Percentiles rank a stretch among this genome's conserved stretches.
Evolutionary conservation across 768 basidiomycete genomes (phyloP).

Genomic region (Suillus discolor): DNA sequence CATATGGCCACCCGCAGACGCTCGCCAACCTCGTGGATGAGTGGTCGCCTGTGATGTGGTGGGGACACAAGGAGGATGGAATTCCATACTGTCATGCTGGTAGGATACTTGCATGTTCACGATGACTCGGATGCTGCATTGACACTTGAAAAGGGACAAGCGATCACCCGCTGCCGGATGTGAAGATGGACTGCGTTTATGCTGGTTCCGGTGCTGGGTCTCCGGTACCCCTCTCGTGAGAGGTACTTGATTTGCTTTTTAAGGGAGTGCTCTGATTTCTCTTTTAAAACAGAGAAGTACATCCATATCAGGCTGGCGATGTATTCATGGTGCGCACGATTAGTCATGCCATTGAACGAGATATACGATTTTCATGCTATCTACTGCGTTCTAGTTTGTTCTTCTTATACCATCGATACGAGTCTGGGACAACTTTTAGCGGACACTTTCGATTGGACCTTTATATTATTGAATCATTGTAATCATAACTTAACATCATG

Average conservation of each 20-base stretch:
- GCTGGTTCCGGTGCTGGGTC: not conserved
- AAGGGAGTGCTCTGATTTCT: not conserved
- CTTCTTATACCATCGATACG: too few species aligned
- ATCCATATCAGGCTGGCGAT: not conserved
- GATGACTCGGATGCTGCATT: not conserved
- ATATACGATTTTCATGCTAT: not conserved
- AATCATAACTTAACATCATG: too few species aligned
- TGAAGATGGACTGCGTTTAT: conserved; percentile 25
- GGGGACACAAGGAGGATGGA: conserved; percentile 27
- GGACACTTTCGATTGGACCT: too few species aligned
- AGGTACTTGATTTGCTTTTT: not conserved
- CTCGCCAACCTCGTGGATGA: conserved; percentile 38
- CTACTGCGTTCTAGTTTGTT: not conserved
- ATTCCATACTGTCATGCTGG: conserved; percentile 21
- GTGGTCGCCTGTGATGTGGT: conserved; percentile 36
- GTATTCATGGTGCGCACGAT: not conserved
- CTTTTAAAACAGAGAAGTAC: not conserved
- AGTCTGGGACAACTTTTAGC: too few species aligned
- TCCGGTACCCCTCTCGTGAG: not conserved
- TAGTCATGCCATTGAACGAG: too few species aligned
- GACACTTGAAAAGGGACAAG: not conserved
- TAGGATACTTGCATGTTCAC: not conserved
- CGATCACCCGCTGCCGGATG: conserved; percentile 20
- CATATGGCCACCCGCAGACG: conserved; percentile 37
- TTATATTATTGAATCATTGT: too few species aligned